Base-by-base conservation (phyloP, 495 filamentous ascomycete species). In the Zalerion maritima region DNA sequence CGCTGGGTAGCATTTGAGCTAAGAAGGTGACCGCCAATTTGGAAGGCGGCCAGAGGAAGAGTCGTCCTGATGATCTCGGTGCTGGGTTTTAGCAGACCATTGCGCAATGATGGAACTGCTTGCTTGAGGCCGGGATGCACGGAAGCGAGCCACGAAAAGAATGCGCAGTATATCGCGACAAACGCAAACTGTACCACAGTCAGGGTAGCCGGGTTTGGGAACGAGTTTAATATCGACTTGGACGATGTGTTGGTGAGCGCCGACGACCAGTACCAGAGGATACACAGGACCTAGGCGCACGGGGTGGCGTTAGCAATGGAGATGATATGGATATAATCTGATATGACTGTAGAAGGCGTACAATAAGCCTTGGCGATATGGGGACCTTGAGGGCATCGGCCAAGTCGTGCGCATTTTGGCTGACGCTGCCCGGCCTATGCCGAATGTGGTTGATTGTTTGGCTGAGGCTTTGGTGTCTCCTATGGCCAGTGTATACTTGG, bases 171-270 rank as follows among this genome's bases (percentile, higher is more conserved):
- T 26, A 73, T 65, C 11, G 83, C 79, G 9, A 96, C 89, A 45
- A 94, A 86, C 22, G 69, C 80, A 55, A 99, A 99, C 67, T 99
- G 89, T 41, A 96, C 65, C 25, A 94, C 60, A 5, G 89, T 99
- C 44, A 99, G 67, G 14, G 89, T 99, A 13, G 92, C 76, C 7
- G 89, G 91, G 50, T 79, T 82, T 18, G 81, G 75, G 36, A 96
- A 85, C 19, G 85, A 78, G 41, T 85, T 96, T 34, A 99, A 68
- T 46, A 99, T 96, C 6, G 86, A 77, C 58, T 96, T 96, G 21
- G 89, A 96, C 31, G 91, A 94, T 0, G 85, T 94, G 54, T 96
- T 99, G 34, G 89, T 92, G 37, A 94, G 58, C 28, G 89, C 87
- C 16, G 89, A 96, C 18, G 82, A 84, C 53, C 80, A 64, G 54